A percentile compares a stretch with the other conserved stretches of the same genome.
Evolutionary conservation across 495 filamentous ascomycete species (phyloP).

Genomic region (Xylaria telfairii): DNA sequence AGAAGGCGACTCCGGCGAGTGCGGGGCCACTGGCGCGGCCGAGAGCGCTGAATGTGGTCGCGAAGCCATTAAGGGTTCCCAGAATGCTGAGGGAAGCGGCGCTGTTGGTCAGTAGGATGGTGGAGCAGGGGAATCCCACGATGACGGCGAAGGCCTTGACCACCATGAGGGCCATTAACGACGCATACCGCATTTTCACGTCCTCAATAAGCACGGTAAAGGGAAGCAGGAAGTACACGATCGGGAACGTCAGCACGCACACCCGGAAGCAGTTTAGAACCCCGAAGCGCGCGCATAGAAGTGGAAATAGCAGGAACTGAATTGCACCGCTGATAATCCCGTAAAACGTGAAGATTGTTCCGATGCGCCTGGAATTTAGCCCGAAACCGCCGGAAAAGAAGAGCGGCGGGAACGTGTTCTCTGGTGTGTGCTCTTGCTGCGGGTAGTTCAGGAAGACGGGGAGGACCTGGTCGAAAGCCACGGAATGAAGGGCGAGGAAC

Average conservation of each 20-base stretch:
- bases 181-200: constrained; percentile 46
- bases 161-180: constrained; percentile 64
- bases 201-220: constrained; percentile 69
- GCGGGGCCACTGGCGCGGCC: constrained; percentile 81
- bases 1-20: constrained; percentile 67
- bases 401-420: constrained; percentile 73
- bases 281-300: constrained; percentile 69
- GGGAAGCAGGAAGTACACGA: constrained; percentile 75
- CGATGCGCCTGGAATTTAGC: constrained; percentile 72
- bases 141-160: constrained; percentile 73
- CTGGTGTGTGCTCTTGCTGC: constrained; percentile 48
- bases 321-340: constrained; percentile 72
- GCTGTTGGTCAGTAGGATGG: constrained; percentile 90
- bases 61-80: constrained; percentile 89
- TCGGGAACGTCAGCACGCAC: constrained; percentile 65
- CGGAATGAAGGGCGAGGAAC: constrained; percentile 74
- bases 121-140: constrained; percentile 85
- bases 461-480: constrained; percentile 80
- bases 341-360: constrained; percentile 77
- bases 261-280: constrained; percentile 71
- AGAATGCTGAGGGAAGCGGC: constrained; percentile 75
- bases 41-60: constrained; percentile 76
- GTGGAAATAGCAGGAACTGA: constrained; percentile 82
- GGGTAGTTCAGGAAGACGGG: constrained; percentile 85
- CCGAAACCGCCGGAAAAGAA: constrained; percentile 82